A percentile compares a stretch with the other conserved stretches of the same genome.
Conservation (phyloP, 2,329 filamentous ascomycete species). For the Ceratocystis albifundus region DNA sequence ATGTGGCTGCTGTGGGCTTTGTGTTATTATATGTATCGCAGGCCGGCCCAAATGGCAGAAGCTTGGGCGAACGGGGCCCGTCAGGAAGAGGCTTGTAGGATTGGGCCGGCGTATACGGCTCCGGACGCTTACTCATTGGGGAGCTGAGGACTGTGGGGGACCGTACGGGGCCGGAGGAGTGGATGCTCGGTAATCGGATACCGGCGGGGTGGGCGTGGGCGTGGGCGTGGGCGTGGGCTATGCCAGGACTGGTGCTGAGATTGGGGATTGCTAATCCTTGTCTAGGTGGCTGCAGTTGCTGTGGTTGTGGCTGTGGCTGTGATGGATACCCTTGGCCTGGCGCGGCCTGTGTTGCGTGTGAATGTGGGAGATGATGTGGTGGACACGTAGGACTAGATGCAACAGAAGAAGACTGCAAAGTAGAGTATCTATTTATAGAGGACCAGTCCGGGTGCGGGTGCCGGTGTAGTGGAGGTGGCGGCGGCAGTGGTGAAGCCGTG, state of each 20-base stretch:
- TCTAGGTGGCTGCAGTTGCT: background rate
- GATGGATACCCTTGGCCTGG: no score
- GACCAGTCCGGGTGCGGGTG: background rate
- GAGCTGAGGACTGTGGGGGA: background rate
- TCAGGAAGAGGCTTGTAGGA: conserved; percentile 13
- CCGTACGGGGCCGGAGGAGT: background rate
- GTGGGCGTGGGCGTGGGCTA: no score
- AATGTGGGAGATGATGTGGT: background rate
- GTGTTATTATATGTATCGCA: background rate
- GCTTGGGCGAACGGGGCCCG: background rate
- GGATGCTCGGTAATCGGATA: no score
- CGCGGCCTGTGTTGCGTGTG: background rate
- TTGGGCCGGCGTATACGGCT: conserved; percentile 15
- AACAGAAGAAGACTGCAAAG: background rate
- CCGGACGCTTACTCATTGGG: background rate
- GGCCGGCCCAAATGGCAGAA: background rate
- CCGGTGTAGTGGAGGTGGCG: no score
- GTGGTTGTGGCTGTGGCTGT: no score
- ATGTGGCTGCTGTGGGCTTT: no score
- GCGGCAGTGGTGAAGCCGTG: background rate
- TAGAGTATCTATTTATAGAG: background rate
- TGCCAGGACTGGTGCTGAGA: background rate
- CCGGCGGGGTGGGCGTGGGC: no score
- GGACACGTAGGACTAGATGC: background rate
- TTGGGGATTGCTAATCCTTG: background rate